Evolutionary conservation across 352 stramenopile genomes (phyloP), one percentile per base, ranked within the genome.

Genomic region (Phytophthora litchii): DNA sequence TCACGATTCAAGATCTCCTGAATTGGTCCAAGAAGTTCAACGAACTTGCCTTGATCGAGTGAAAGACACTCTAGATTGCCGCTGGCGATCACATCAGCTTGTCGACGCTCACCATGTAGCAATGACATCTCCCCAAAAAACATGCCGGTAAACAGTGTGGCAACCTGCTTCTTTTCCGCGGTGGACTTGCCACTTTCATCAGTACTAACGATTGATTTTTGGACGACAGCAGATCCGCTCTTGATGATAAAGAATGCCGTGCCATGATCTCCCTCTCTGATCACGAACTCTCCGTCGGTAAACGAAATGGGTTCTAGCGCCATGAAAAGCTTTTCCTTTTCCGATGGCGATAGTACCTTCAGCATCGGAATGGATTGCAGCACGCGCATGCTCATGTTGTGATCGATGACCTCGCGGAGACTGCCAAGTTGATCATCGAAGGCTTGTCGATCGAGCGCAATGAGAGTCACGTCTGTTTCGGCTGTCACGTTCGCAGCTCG

Each of bases 361-460:
- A 93, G 55, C 49, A 93, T 66, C 20, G 78, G 80, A 42, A 92
- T 87, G 17, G 78, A 79, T 48, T 88, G 80, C n/a, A 92, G 64
- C 45, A 91, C 80, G 10, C 82, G 77, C 60, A 91, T 86, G 50
- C 76, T 87, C 73, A 89, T 83, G 59, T 97, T 97, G 61, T 86
- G 73, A 29, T 97, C 81, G 27, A 98, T 86, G 8, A 98, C 77
- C 52, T 91, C 88, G n/a, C 94, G 72, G 19, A 98, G 69, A 54
- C 93, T 88, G 19, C 96, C 95, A 16, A 99, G 68, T 35, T 97
- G 89, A 38, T 92, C 79, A 58, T 97, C 84, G 59, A 99, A 98
- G 10, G 96, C 92, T 54, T 98, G 89, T 29, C 91, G 84, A 63
- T 96, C 91, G 34, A 99, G 75, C 14, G 81, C 88, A 49, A 98